phyloP scores from a whole-genome alignment of 2,329 filamentous ascomycete genomes.

The Paecilomyces niveus region DNA sequence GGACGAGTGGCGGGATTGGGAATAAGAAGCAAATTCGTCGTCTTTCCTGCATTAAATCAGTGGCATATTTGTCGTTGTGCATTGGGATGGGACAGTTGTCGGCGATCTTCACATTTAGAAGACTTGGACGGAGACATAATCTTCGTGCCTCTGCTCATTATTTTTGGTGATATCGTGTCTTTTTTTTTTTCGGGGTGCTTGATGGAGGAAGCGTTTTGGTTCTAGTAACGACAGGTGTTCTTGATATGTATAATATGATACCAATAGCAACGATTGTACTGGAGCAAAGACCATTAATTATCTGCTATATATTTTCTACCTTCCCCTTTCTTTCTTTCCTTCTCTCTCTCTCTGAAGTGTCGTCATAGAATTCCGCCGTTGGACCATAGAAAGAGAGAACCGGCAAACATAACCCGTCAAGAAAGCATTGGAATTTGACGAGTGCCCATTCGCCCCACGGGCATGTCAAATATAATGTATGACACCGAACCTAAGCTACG shows the following conservation, averaged over 20 bases:
- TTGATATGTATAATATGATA: background rate
- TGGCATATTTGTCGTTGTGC: background rate
- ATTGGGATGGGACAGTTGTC: background rate
- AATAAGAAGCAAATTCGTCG: conserved; percentile 16
- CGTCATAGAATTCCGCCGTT: background rate
- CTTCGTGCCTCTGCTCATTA: background rate
- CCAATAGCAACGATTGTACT: background rate
- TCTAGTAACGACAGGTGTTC: background rate
- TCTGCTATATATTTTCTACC: too few relatives aligned
- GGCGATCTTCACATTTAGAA: background rate
- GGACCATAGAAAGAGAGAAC: background rate
- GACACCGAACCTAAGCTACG: too few relatives aligned
- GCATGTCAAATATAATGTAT: too few relatives aligned
- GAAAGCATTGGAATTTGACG: background rate
- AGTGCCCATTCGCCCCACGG: too few relatives aligned
- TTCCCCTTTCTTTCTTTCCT: background rate
- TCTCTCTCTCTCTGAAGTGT: background rate
- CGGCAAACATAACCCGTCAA: background rate
- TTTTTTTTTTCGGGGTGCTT: background rate
- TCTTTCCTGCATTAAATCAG: background rate
- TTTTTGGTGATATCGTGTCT: background rate
- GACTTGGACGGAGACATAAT: background rate
- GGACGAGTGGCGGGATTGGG: conserved; percentile 36
- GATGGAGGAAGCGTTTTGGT: background rate
- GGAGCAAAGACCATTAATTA: too few relatives aligned